A percentile compares a stretch with the other conserved stretches of the same genome.
phyloP scores from a whole-genome alignment of 495 filamentous ascomycete species.

The Annulohypoxylon stygium region DNA sequence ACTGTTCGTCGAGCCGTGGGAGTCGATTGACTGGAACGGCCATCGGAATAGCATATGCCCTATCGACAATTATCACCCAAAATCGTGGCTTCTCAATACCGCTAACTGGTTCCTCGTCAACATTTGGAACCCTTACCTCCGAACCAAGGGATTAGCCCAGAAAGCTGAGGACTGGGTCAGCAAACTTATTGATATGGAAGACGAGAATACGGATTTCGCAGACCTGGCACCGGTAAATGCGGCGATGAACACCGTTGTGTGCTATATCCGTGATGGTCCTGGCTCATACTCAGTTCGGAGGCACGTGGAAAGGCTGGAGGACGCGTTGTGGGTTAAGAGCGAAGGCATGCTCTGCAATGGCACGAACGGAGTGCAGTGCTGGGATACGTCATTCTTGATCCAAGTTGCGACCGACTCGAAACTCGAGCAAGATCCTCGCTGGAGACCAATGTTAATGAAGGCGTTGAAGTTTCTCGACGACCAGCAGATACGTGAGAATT shows the following conservation, averaged over 20 bases:
- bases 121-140: slow-evolving; percentile 80
- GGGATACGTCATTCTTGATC: slow-evolving; percentile 93
- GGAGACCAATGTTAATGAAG: slow-evolving; percentile 84
- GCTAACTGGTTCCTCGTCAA: slow-evolving; percentile 82
- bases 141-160: slow-evolving; percentile 67
- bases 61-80: slow-evolving; percentile 92
- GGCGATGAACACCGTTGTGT: slow-evolving; percentile 86
- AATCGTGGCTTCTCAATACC: slow-evolving; percentile 81
- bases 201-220: slow-evolving; percentile 89
- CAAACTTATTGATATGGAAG: slow-evolving; percentile 85
- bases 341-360: slow-evolving; percentile 97
- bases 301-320: slow-evolving; percentile 83
- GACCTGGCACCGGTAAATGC: slow-evolving; percentile 90
- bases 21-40: slow-evolving; percentile 77
- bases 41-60: slow-evolving; percentile 86
- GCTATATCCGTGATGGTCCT: slow-evolving; percentile 86
- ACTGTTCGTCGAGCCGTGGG: slow-evolving; percentile 84
- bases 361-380: slow-evolving; percentile 95
- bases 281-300: slow-evolving; percentile 79
- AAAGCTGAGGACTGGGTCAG: slow-evolving; percentile 79
- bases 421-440: slow-evolving; percentile 80
- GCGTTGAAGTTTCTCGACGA: slow-evolving; percentile 89
- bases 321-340: slow-evolving; percentile 91
- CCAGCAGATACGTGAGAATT: slow-evolving; percentile 91
- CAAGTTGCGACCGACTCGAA: slow-evolving; percentile 84